Base-by-base conservation (phyloP, 2,329 filamentous ascomycete species). In the Aspergillus clavatus region DNA sequence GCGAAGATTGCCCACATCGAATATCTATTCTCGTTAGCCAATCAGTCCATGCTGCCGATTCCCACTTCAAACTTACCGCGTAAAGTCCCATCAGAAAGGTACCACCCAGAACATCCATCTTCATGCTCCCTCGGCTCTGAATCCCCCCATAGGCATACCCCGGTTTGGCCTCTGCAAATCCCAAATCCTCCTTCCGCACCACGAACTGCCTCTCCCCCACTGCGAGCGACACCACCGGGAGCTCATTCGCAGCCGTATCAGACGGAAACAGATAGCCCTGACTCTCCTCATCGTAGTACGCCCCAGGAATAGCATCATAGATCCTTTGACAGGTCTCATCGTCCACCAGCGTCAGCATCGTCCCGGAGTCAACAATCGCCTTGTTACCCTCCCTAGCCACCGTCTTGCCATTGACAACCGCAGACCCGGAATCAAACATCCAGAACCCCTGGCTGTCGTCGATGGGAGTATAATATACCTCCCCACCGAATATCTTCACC, bases 321-420 rank as follows among this genome's bases (percentile, higher is more conserved):
- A 88, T 73, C 2, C 76, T 76, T 47, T 81, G 68, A 59, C 79
- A 82, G 10, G 79, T 73, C 1, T 66, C 59, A 58, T 88, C 84
- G 31, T 78, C 76, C 38, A 87, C 72, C 24, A 88, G 72, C 1
- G 78, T 78, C 40, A 88, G 74, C 0, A 83, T 84, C 23, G 84
- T 87, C 44, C 83, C 84, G 0, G 84, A 88, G 61, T 88, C 85
- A 26, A 78, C 80, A 53, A 88, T 86, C 38, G 84, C 82, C 23
- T 71, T 81, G 66, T 87, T 87, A 38, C 72, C 73, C 3, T 68
- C 60, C 7, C 76, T 72, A 1, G 66, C 39, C 22, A 82, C 64
- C 1, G 68, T 70, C 48, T 77, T 71, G 45, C 79, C 81, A 53
- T 80, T 80, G 51, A 88, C 70, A 0, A 72, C 74, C 18, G 75